phyloP scores from a whole-genome alignment of 2,329 filamentous ascomycete genomes.

The Aphanoascus verrucosus region DNA sequence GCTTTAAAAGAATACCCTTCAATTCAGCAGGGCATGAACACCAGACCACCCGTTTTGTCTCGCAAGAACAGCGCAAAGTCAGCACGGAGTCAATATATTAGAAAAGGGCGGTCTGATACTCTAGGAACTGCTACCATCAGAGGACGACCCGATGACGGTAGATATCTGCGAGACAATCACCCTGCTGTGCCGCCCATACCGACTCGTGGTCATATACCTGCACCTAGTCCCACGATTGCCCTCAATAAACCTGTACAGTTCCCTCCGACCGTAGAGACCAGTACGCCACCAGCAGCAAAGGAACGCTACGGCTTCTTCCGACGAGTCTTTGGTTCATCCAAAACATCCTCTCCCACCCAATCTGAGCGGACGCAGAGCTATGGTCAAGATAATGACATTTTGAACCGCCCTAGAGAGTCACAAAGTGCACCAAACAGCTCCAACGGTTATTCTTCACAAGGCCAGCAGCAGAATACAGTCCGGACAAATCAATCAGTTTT shows the following conservation, averaged over 20 bases:
- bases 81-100: slow-evolving; percentile 28
- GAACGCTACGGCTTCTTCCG: slow-evolving; percentile 83
- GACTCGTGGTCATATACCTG: slow-evolving; percentile 39
- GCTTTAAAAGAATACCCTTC: slow-evolving; percentile 26
- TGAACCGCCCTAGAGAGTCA: slow-evolving; percentile 2
- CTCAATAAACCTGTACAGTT: slow-evolving; percentile 37
- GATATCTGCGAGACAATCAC: slow-evolving; percentile 20
- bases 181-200: slow-evolving; percentile 35
- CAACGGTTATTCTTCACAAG: slow-evolving; percentile 18
- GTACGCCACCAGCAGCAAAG: slow-evolving; percentile 42
- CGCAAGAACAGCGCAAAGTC: slow-evolving; percentile 37
- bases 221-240: slow-evolving; percentile 44
- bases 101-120: slow-evolving; percentile 32
- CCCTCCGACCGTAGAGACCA: slow-evolving; percentile 28
- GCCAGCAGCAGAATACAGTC: slow-evolving; percentile 21
- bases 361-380: slow-evolving; percentile 8
- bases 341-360: slow-evolving; percentile 32
- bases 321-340: slow-evolving; percentile 74
- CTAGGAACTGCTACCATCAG: slow-evolving; percentile 29
- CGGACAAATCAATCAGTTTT: slow-evolving; percentile 40
- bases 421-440: slow-evolving; percentile 16
- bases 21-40: slow-evolving; percentile 19
- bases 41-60: slow-evolving; percentile 27
- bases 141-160: slow-evolving; percentile 24
- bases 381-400: slow-evolving; percentile 6